These are phyloP conservation scores for Pichia sp. DNA, from an alignment of 1,139 yeast genomes.

Conservation along the genomic window DNA sequence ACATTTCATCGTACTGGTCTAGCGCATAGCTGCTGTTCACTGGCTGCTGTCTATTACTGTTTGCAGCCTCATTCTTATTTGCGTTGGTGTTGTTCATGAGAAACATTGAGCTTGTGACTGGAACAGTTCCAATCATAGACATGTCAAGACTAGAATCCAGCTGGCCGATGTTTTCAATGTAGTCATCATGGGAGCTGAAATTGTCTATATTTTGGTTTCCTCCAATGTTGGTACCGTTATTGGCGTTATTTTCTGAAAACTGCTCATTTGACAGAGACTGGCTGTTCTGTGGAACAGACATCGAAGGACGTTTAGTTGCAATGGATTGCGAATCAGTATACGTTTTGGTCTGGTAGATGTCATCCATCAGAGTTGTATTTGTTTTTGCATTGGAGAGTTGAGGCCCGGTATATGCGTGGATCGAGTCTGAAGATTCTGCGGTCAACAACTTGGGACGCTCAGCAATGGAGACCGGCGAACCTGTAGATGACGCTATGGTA, in stretches of 20 bases:
- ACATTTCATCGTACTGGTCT: conserved; percentile 14
- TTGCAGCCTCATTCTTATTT: background rate
- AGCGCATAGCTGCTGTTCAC: background rate
- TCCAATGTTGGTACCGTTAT: background rate
- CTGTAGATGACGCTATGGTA: conserved; percentile 24
- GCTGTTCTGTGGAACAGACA: background rate
- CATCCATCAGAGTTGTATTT: conserved; percentile 33
- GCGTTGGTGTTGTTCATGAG: background rate
- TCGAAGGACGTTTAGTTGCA: background rate
- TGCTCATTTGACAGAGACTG: background rate
- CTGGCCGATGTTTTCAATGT: conserved; percentile 4
- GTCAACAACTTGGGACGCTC: conserved; percentile 29
- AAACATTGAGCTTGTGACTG: conserved; percentile 11
- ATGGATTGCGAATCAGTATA: conserved; percentile 26
- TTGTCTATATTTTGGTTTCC: background rate
- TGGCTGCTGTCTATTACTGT: background rate
- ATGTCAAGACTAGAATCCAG: conserved; percentile 7
- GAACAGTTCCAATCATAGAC: conserved; percentile 13
- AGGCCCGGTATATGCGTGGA: conserved; percentile 23
- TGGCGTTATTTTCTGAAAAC: background rate
- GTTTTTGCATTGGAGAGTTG: conserved; percentile 31
- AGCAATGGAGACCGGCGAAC: conserved; percentile 22
- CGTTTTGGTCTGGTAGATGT: conserved; percentile 31
- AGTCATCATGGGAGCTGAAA: conserved; percentile 1
- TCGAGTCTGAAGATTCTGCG: conserved; percentile 26